Percentiles rank a stretch among this genome's conserved stretches.
Evolutionary conservation across 768 basidiomycete genomes (phyloP).

Genomic region (Boletellus ananas): DNA sequence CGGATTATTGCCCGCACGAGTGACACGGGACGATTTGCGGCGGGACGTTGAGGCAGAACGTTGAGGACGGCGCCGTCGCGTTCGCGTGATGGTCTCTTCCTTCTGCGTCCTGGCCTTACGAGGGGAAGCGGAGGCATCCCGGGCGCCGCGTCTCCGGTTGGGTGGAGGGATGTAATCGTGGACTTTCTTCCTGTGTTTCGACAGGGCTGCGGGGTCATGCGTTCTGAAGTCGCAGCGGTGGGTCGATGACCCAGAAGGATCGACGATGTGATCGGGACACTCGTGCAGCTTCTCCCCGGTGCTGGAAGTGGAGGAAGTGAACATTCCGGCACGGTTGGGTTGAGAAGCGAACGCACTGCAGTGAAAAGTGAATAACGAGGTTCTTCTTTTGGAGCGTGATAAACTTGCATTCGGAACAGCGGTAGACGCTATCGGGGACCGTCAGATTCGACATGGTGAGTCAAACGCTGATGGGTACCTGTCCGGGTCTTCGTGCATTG

Average conservation of each 20-base stretch:
- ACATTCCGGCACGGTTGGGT: not conserved
- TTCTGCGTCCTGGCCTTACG: not conserved
- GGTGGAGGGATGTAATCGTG: slow-evolving; percentile 21
- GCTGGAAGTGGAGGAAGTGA: slow-evolving; percentile 6
- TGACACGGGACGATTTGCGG: not conserved
- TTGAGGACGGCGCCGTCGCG: not conserved
- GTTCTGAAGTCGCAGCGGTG: slow-evolving; percentile 21
- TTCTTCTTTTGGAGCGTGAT: slow-evolving; percentile 19
- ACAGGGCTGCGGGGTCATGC: slow-evolving; percentile 23
- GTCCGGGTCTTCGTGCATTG: slow-evolving; percentile 9
- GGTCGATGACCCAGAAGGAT: not conserved
- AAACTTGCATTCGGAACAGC: slow-evolving; percentile 19
- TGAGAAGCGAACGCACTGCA: slow-evolving; percentile 13
- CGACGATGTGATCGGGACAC: slow-evolving; percentile 9
- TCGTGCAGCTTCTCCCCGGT: slow-evolving; percentile 17
- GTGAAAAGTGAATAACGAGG: slow-evolving; percentile 17
- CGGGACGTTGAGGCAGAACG: not conserved
- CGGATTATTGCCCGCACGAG: not conserved
- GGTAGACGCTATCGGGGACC: slow-evolving; percentile 11
- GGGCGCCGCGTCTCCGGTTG: not conserved
- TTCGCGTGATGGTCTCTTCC: not conserved
- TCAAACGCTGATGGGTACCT: slow-evolving; percentile 1
- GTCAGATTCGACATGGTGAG: not conserved
- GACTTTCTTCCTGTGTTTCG: slow-evolving; percentile 21
- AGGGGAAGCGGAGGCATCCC: not conserved